These are phyloP conservation scores for Suhomyces kilbournensis DNA, from an alignment of 805 yeast genomes.

Conservation along the genomic window DNA sequence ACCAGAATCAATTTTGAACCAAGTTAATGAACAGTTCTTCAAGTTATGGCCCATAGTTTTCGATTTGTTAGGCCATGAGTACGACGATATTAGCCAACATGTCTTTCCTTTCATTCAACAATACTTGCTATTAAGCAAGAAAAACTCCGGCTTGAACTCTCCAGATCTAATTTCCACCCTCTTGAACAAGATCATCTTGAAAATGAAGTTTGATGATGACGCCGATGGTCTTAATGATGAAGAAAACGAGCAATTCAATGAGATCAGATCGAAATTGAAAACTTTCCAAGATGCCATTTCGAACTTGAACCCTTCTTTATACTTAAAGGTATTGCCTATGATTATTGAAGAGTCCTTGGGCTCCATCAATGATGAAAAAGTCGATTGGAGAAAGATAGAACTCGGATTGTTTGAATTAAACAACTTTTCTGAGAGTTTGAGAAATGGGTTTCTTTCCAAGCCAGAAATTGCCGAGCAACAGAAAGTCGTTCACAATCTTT, in stretches of 20 bases:
- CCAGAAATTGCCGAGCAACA: conserved; percentile 58
- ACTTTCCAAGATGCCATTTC: conserved; percentile 81
- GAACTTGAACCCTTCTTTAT: conserved; percentile 54
- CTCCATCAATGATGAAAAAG: conserved; percentile 24
- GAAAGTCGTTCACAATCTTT: conserved; percentile 56
- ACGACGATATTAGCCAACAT: conserved; percentile 83
- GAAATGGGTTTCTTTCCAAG: conserved; percentile 71
- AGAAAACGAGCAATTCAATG: conserved; percentile 72
- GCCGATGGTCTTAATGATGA: conserved; percentile 61
- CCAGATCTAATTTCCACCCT: conserved; percentile 58
- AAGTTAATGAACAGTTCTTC: conserved; percentile 27
- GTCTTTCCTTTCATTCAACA: conserved; percentile 78
- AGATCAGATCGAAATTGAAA: conserved; percentile 70
- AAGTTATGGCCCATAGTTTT: conserved; percentile 57
- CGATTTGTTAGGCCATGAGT: conserved; percentile 71
- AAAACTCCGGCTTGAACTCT: conserved; percentile 34
- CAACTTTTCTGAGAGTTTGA: conserved; percentile 73
- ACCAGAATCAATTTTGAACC: conserved; percentile 32
- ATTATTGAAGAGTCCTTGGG: conserved; percentile 51
- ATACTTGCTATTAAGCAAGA: conserved; percentile 68
- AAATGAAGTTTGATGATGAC: conserved; percentile 79
- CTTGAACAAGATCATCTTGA: conserved; percentile 66
- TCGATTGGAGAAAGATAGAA: conserved; percentile 80
- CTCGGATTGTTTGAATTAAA: conserved; percentile 81
- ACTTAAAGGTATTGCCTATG: conserved; percentile 55